These are phyloP conservation scores for Vaucheria bursata DNA, from an alignment of 352 stramenopile species.

Conservation along the genomic window DNA sequence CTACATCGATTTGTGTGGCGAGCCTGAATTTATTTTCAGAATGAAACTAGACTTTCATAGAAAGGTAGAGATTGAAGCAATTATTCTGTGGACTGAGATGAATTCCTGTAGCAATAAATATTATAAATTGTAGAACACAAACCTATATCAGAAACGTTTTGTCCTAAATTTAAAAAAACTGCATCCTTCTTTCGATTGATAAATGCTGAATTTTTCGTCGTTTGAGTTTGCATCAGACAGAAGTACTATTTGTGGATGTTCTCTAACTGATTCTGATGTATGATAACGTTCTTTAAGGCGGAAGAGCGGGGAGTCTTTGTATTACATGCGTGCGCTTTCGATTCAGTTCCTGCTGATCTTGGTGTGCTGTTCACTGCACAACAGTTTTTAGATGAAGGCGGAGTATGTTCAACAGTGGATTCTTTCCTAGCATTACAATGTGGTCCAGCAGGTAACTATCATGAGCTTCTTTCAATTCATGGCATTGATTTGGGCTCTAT, in stretches of 20 bases:
- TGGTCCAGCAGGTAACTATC: conserved; percentile 19
- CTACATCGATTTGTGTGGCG: conserved; percentile 50
- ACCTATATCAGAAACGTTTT: too few relatives aligned
- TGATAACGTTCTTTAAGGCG: not conserved
- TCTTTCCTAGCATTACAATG: conserved; percentile 33
- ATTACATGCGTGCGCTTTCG: conserved; percentile 17
- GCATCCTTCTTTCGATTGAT: too few relatives aligned
- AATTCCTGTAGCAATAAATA: too few relatives aligned
- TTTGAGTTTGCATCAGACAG: too few relatives aligned
- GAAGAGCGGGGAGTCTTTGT: conserved; percentile 3
- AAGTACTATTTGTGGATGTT: too few relatives aligned
- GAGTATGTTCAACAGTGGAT: conserved; percentile 20
- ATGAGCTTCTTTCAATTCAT: too few relatives aligned
- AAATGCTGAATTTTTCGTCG: too few relatives aligned
- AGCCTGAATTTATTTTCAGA: conserved; percentile 48
- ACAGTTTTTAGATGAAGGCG: conserved; percentile 16
- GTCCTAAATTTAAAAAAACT: too few relatives aligned
- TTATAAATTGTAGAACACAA: too few relatives aligned
- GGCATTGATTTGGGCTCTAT: too few relatives aligned
- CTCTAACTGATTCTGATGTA: not conserved
- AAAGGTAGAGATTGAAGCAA: conserved; percentile 26
- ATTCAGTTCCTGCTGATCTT: conserved; percentile 43
- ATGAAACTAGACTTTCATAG: conserved; percentile 46
- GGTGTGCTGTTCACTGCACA: conserved; percentile 25
- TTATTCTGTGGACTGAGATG: too few relatives aligned